A percentile compares a stretch with the other conserved stretches of the same genome.
Evolutionary conservation across 2,329 filamentous ascomycete species (phyloP).

Genomic region (Penicillium expansum): DNA sequence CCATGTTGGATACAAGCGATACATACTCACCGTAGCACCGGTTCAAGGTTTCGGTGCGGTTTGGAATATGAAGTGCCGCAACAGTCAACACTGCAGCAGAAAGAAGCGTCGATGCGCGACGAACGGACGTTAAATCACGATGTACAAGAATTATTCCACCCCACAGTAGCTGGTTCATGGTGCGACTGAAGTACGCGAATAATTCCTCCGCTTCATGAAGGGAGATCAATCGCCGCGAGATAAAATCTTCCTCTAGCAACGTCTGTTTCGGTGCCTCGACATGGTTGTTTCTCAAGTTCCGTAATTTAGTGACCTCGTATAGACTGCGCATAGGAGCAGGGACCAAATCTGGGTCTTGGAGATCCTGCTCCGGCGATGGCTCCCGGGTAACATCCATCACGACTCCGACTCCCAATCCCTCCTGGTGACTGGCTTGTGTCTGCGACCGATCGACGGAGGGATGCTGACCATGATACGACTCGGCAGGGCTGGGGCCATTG

Average conservation of each 20-base stretch:
- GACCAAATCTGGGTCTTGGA: constrained; percentile 45
- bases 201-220: constrained; percentile 52
- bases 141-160: constrained; percentile 53
- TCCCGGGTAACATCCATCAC: constrained; percentile 47
- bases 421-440: constrained; percentile 27
- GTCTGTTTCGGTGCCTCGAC: constrained; percentile 38
- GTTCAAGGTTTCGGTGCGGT: constrained; percentile 52
- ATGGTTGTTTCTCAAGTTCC: constrained; percentile 41
- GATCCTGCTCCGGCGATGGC: constrained; percentile 44
- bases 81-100: constrained; percentile 58
- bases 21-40: constrained; percentile 59
- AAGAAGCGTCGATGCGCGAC: constrained; percentile 55
- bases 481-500: constrained; percentile 28
- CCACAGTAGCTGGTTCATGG: constrained; percentile 53
- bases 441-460: constrained; percentile 29
- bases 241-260: constrained; percentile 49
- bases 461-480: constrained; percentile 29
- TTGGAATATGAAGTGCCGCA: constrained; percentile 57
- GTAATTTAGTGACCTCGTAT: constrained; percentile 54
- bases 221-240: constrained; percentile 49
- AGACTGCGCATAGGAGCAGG: constrained; percentile 54
- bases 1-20: constrained; percentile 55
- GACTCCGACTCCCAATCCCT: constrained; percentile 28
- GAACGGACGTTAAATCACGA: constrained; percentile 51
- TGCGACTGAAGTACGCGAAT: constrained; percentile 51